Conservation (phyloP, 208 protist species). For the Vickermania spadyakhi region DNA sequence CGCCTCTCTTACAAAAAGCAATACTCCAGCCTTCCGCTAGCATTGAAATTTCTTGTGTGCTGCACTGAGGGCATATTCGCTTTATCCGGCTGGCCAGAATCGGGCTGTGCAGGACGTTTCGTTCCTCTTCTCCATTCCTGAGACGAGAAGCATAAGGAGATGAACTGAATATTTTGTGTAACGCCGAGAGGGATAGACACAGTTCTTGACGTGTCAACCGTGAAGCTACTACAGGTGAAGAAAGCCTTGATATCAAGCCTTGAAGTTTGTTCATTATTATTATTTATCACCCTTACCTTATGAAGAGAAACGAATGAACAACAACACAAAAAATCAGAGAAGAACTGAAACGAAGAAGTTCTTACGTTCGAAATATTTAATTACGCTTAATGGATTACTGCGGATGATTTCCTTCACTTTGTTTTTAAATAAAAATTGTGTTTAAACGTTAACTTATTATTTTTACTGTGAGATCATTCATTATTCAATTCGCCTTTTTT, state of each 20-base stretch:
- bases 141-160: background rate
- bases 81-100: background rate
- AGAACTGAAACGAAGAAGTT: background rate
- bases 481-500: background rate
- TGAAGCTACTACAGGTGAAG: constrained; percentile 18
- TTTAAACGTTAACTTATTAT: constrained; percentile 14
- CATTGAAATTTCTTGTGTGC: background rate
- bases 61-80: background rate
- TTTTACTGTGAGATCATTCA: too few species aligned
- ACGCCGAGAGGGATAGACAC: constrained; percentile 53
- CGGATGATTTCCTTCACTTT: background rate
- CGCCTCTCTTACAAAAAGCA: background rate
- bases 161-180: constrained; percentile 11
- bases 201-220: constrained; percentile 39
- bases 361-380: background rate
- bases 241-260: constrained; percentile 15
- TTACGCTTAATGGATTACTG: background rate
- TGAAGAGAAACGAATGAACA: background rate
- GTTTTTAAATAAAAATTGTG: constrained; percentile 2
- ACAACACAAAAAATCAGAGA: constrained; percentile 5
- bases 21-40: background rate
- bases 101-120: background rate
- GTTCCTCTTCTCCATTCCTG: background rate
- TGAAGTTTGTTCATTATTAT: constrained; percentile 6
- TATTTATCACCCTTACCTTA: background rate